Conservation (phyloP, 768 basidiomycete genomes). For the Pluteus cervinus region DNA sequence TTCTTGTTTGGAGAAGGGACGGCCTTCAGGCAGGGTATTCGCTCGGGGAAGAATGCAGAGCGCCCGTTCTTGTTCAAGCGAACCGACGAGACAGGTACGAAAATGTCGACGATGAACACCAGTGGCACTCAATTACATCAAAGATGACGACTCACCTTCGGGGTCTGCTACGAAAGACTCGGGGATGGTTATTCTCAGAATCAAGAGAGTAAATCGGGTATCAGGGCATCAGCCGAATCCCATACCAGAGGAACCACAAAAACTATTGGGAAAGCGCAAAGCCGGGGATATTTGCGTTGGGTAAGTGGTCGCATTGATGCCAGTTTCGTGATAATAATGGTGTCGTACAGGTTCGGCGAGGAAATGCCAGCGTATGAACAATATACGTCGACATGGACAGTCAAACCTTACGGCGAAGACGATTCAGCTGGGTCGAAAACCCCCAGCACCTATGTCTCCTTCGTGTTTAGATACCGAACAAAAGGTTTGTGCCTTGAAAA, state of each 20-base stretch:
- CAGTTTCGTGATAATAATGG: constrained; percentile 4
- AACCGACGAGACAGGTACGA: constrained; percentile 31
- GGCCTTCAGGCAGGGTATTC: constrained; percentile 46
- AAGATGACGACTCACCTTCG: constrained; percentile 5
- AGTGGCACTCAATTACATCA: neutral
- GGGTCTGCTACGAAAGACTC: constrained; percentile 25
- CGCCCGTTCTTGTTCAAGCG: constrained; percentile 57
- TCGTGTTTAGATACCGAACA: constrained; percentile 61
- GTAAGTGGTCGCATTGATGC: constrained; percentile 23
- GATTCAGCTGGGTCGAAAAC: constrained; percentile 19
- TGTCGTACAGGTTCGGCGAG: constrained; percentile 39
- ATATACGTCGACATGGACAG: constrained; percentile 45
- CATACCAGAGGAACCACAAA: constrained; percentile 31
- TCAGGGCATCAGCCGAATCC: constrained; percentile 35
- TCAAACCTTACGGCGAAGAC: constrained; percentile 39
- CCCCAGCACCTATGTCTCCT: constrained; percentile 53
- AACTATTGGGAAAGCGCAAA: constrained; percentile 28
- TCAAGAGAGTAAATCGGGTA: constrained; percentile 35
- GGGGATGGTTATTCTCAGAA: constrained; percentile 50
- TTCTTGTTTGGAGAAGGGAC: constrained; percentile 54
- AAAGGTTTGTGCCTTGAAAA: constrained; percentile 29
- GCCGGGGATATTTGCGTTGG: constrained; percentile 39
- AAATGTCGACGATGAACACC: constrained; percentile 6
- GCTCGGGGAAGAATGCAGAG: constrained; percentile 44
- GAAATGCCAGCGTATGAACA: constrained; percentile 33